Conservation (phyloP, 2,329 filamentous ascomycete species). For the Colletotrichum acutatum region DNA sequence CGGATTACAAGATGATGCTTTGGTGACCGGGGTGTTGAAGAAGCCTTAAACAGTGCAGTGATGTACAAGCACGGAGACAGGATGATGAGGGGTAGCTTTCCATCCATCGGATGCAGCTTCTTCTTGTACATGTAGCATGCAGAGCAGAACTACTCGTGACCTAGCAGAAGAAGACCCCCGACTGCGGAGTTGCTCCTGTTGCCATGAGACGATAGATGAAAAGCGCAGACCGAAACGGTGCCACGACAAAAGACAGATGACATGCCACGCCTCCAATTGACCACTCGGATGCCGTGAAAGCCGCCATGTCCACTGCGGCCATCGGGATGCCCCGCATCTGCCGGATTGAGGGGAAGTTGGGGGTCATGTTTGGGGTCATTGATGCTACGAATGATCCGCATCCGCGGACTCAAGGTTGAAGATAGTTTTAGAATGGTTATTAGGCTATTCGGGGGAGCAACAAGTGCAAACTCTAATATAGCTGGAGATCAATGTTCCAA, state of each 20-base stretch:
- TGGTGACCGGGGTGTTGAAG: background rate
- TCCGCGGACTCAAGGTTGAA: background rate
- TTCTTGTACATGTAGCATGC: background rate
- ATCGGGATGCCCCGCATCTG: slow-evolving; percentile 19
- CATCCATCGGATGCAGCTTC: background rate
- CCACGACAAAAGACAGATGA: slow-evolving; percentile 16
- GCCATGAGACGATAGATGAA: slow-evolving; percentile 8
- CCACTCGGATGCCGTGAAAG: slow-evolving; percentile 28
- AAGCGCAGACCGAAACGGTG: slow-evolving; percentile 14
- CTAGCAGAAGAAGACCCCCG: background rate
- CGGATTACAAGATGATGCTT: background rate
- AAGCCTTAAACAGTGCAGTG: background rate
- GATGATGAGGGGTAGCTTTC: background rate
- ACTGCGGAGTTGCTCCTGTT: slow-evolving; percentile 32
- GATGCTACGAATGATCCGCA: background rate
- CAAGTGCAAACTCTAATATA: background rate
- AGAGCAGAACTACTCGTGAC: background rate
- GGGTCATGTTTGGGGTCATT: background rate
- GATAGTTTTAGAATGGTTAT: background rate
- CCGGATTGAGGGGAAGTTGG: background rate
- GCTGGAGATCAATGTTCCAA: background rate
- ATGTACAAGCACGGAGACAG: background rate
- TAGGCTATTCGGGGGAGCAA: background rate
- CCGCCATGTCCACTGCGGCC: slow-evolving; percentile 21
- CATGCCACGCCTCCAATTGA: slow-evolving; percentile 1